phyloP scores from a whole-genome alignment of 2,329 filamentous ascomycete species.

The Plenodomus lindquistii region DNA sequence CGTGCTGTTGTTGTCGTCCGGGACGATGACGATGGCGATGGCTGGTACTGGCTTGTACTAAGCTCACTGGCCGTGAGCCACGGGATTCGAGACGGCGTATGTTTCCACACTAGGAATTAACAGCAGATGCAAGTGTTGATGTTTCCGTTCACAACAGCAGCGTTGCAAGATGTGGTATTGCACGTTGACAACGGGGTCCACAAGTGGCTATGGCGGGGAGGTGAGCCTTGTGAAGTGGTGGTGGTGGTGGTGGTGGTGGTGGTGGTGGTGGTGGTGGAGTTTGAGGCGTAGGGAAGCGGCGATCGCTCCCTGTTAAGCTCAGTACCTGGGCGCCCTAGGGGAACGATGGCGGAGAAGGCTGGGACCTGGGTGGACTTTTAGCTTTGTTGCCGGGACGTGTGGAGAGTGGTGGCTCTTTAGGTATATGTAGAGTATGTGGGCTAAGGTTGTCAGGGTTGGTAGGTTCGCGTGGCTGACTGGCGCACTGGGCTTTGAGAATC shows the following conservation, averaged over 20 bases:
- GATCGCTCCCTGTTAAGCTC: conserved; percentile 57
- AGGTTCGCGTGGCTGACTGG: conserved; percentile 50
- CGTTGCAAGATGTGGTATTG: conserved; percentile 41
- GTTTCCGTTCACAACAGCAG: conserved; percentile 24
- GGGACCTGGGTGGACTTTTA: conserved; percentile 49
- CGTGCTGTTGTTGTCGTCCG: conserved; percentile 34
- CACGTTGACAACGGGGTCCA: conserved; percentile 33
- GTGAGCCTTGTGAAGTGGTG: conserved; percentile 25
- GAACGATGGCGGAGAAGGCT: conserved; percentile 52
- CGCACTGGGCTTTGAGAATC: conserved; percentile 37
- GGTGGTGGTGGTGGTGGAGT: conserved; percentile 41
- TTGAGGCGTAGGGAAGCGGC: conserved; percentile 47
- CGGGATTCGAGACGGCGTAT: conserved; percentile 28
- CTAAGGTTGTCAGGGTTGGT: conserved; percentile 44
- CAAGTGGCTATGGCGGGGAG: conserved; percentile 20
- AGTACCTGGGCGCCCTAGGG: conserved; percentile 49
- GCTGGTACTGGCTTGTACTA: conserved; percentile 30
- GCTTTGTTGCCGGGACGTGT: conserved; percentile 45
- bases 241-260: conserved; percentile 44
- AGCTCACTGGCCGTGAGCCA: conserved; percentile 27
- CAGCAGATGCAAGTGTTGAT: conserved; percentile 22
- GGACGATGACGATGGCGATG: conserved; percentile 10
- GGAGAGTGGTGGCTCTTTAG: conserved; percentile 45
- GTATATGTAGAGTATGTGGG: conserved; percentile 51
- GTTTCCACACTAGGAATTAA: conserved; percentile 28